Conservation (phyloP, 2,329 filamentous ascomycete genomes). For the Fusarium sambucinum region DNA sequence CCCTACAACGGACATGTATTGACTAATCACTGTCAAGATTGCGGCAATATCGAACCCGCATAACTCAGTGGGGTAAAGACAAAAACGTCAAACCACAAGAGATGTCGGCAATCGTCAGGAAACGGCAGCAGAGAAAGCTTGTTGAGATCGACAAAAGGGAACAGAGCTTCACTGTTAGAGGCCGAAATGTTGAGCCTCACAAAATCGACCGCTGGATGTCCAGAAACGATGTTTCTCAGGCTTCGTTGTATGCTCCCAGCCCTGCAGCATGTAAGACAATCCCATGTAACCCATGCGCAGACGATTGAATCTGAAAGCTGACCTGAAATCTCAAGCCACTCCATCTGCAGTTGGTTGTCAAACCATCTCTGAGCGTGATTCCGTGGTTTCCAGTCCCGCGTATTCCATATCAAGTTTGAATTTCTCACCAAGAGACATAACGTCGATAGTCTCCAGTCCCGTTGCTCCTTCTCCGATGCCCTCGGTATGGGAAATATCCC, state of each 20-base stretch:
- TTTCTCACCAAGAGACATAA: accelerated
- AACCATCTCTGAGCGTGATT: neutral
- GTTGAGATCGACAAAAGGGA: neutral
- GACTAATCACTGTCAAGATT: neutral
- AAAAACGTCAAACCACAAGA: constrained; percentile 1
- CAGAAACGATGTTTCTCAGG: neutral
- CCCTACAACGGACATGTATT: too few relatives aligned
- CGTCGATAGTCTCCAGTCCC: neutral
- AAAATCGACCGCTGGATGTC: constrained; percentile 15
- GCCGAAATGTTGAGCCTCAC: neutral
- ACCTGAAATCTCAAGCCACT: neutral
- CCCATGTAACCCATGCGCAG: accelerated
- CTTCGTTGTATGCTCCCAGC: neutral
- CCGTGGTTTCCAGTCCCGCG: neutral
- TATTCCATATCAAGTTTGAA: neutral
- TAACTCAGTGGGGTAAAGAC: constrained; percentile 4
- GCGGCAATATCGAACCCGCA: neutral
- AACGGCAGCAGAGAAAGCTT: neutral
- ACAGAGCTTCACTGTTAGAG: neutral
- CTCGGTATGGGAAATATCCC: accelerated
- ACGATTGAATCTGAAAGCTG: neutral
- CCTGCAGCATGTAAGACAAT: neutral
- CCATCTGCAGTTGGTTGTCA: neutral
- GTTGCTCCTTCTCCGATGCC: accelerated
- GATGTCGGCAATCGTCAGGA: constrained; percentile 3